Evolutionary conservation across 345 rosid genomes (phyloP).

Genomic region (Conringia planisiliqua): DNA sequence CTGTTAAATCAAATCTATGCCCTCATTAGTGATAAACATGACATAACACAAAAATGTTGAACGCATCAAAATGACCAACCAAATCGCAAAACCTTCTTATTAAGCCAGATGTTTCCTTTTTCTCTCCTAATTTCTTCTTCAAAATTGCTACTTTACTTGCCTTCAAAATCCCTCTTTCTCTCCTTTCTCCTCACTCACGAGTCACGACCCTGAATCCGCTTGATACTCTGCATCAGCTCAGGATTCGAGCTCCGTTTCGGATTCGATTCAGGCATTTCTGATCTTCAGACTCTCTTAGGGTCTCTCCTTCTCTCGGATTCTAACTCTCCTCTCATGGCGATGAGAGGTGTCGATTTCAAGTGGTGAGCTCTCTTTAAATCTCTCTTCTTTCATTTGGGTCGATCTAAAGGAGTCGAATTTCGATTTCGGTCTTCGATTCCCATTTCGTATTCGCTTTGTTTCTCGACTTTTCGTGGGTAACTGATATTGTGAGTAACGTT

Average conservation of each 20-base stretch:
- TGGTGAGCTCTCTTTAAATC: conserved; percentile 50
- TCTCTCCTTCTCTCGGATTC: neutral
- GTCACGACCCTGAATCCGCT: conserved; percentile 2
- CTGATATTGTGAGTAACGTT: conserved; percentile 1
- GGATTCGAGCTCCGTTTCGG: neutral
- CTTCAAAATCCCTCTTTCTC: conserved; percentile 4
- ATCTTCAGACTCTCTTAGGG: neutral
- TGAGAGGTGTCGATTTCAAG: conserved; percentile 91
- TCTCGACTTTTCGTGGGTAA: neutral
- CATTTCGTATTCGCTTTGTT: neutral
- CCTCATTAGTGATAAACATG: neutral
- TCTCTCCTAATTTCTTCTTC: neutral
- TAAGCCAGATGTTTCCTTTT: conserved; percentile 22
- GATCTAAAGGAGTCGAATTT: conserved; percentile 6
- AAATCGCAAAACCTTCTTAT: neutral
- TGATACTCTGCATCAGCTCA: neutral
- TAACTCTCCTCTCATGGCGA: conserved; percentile 52
- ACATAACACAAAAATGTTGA: neutral
- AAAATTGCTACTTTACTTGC: neutral
- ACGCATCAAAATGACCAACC: neutral
- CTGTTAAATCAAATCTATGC: neutral
- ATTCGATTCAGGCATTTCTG: neutral
- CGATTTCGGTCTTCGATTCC: neutral
- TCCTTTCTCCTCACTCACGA: neutral
- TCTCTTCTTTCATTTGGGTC: neutral